Evolutionary conservation across 306 rosid genomes (phyloP).

Genomic region (Pterocarpus santalinus): DNA sequence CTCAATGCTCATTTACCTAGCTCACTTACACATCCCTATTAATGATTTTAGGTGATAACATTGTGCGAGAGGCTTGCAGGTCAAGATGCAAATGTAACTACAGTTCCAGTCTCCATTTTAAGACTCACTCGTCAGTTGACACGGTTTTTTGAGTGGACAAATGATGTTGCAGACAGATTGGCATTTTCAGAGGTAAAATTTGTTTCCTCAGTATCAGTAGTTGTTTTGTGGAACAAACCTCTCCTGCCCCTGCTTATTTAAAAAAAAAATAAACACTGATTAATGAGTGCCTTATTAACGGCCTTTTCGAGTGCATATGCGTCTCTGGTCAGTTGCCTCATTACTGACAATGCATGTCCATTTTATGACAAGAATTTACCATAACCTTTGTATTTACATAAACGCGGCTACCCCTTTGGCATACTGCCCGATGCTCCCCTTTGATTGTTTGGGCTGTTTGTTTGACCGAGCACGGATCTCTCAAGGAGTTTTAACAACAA

Average conservation of each 20-base stretch:
- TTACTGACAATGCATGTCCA: too few relatives aligned
- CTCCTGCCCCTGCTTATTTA: too few relatives aligned
- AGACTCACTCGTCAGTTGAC: constrained; percentile 93
- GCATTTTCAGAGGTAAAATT: constrained; percentile 89
- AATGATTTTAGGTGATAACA: constrained; percentile 74
- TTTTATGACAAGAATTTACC: background rate
- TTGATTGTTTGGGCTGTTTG: too few relatives aligned
- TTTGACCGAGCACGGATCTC: too few relatives aligned
- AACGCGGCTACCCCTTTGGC: background rate
- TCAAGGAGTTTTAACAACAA: background rate
- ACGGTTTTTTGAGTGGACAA: constrained; percentile 92
- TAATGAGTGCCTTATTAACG: too few relatives aligned
- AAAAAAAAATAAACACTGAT: too few relatives aligned
- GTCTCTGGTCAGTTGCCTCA: too few relatives aligned
- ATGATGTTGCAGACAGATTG: constrained; percentile 96
- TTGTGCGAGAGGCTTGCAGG: constrained; percentile 99
- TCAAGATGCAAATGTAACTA: constrained; percentile 95
- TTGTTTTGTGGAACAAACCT: background rate
- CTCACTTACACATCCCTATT: constrained; percentile 11
- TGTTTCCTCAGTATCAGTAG: background rate
- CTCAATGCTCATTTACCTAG: constrained; percentile 2
- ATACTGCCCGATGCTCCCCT: background rate
- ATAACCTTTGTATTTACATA: too few relatives aligned
- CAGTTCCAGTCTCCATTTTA: constrained; percentile 89
- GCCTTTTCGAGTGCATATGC: too few relatives aligned